phyloP scores from a whole-genome alignment of 106 monocot genomes.

The Acorus calamus region DNA sequence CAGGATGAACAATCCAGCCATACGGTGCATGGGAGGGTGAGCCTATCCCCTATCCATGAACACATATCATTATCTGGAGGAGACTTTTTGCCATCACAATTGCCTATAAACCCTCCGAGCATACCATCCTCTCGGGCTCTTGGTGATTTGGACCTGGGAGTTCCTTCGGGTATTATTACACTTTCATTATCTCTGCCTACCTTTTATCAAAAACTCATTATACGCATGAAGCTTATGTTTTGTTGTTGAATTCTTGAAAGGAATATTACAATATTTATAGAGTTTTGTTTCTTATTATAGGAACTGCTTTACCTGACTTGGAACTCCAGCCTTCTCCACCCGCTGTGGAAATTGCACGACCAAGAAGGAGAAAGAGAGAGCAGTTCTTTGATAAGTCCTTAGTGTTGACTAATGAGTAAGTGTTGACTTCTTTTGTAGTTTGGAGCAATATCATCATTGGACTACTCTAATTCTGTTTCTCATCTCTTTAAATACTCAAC shows the following conservation, averaged over 20 bases:
- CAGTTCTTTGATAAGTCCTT: constrained; percentile 32
- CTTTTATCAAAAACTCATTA: no score
- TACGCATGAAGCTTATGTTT: no score
- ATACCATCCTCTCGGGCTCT: constrained; percentile 21
- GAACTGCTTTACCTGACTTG: constrained; percentile 22
- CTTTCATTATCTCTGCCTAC: no score
- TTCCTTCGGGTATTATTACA: constrained; percentile 16
- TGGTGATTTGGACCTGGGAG: constrained; percentile 1
- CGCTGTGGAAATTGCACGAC: constrained; percentile 8
- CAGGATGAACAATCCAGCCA: constrained; percentile 11
- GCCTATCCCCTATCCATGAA: constrained; percentile 35
- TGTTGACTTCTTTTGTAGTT: neutral
- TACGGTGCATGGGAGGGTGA: constrained; percentile 1
- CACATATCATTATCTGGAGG: constrained; percentile 15
- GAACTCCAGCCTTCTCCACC: constrained; percentile 35
- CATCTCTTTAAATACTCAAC: no score
- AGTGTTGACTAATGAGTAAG: constrained; percentile 57
- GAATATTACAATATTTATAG: no score
- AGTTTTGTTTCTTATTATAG: constrained; percentile 6
- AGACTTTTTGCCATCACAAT: constrained; percentile 2
- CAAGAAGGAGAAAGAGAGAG: constrained; percentile 28
- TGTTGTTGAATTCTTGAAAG: no score
- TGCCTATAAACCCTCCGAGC: neutral
- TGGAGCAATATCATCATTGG: neutral
- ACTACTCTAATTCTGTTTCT: neutral